phyloP scores from a whole-genome alignment of 164 flowering plant genomes.

The Annona cherimola region DNA sequence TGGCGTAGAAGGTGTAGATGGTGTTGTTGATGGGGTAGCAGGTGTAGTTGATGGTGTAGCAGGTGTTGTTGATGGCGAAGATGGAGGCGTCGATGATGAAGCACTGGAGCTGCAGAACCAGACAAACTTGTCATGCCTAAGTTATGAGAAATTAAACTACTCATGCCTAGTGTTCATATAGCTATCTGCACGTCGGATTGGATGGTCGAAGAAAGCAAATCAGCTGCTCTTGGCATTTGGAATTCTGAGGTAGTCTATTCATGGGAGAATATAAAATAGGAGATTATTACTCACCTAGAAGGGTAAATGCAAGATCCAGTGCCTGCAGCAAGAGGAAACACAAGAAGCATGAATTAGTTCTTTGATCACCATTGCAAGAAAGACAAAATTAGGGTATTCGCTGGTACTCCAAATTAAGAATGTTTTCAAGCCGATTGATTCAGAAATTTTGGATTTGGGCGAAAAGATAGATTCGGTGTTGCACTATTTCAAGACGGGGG shows the following conservation, averaged over 20 bases:
- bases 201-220: not conserved
- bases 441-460: too few species aligned
- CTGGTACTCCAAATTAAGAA: too few species aligned
- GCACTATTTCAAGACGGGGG: too few species aligned
- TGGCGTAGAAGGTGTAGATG: constrained; percentile 22
- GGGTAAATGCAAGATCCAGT: constrained; percentile 62
- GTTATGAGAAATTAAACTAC: not conserved
- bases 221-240: too few species aligned
- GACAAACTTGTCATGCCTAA: not conserved
- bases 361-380: too few species aligned
- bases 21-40: constrained; percentile 7
- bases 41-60: constrained; percentile 16
- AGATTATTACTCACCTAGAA: constrained; percentile 11
- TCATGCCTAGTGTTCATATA: not conserved
- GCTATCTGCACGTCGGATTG: not conserved
- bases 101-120: constrained; percentile 8
- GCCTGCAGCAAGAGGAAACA: constrained; percentile 32
- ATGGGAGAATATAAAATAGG: not conserved
- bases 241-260: not conserved
- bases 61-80: constrained; percentile 4
- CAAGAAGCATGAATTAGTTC: too few species aligned
- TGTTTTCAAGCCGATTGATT: too few species aligned
- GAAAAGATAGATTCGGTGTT: too few species aligned
- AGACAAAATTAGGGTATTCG: too few species aligned
- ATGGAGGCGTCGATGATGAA: constrained; percentile 13